A percentile compares a stretch with the other conserved stretches of the same genome.
Conservation (phyloP, 2,329 filamentous ascomycete species). For the Fusarium anthophilum region DNA sequence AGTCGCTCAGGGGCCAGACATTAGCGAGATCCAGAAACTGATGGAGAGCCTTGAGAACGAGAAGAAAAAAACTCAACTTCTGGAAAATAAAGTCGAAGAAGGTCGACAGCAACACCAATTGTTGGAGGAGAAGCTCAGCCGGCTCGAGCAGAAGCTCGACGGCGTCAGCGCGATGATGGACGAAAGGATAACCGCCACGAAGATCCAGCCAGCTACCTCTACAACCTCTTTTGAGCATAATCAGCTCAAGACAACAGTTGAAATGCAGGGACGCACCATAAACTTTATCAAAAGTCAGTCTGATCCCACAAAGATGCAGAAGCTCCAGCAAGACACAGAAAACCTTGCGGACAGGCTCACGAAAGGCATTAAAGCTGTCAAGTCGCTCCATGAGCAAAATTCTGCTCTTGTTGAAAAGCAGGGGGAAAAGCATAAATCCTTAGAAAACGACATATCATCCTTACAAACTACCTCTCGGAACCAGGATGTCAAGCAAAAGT, state of each 20-base stretch:
- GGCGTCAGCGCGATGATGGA: conserved; percentile 8
- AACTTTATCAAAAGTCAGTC: background rate
- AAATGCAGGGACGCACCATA: conserved; percentile 10
- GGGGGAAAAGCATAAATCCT: conserved; percentile 3
- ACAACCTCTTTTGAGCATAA: background rate
- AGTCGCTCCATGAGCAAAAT: background rate
- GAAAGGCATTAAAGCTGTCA: background rate
- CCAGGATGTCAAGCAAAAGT: background rate
- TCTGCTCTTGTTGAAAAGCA: conserved; percentile 4
- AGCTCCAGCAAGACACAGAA: conserved; percentile 1
- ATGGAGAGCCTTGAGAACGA: conserved; percentile 22
- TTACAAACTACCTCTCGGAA: background rate
- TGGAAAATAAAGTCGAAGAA: conserved; percentile 17
- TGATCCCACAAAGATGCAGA: background rate
- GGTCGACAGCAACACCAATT: conserved; percentile 7
- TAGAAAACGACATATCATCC: background rate
- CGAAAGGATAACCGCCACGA: background rate
- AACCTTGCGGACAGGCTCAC: background rate
- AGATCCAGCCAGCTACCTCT: background rate
- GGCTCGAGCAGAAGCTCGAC: conserved; percentile 41
- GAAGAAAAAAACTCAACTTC: conserved; percentile 10
- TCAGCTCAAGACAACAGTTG: background rate
- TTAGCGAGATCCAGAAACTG: conserved; percentile 16
- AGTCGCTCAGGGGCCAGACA: background rate
- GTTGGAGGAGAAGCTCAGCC: conserved; percentile 29